Percentiles rank a stretch among this genome's conserved stretches.
Conservation (phyloP, 805 yeast species). For the Candida peoriensis region DNA sequence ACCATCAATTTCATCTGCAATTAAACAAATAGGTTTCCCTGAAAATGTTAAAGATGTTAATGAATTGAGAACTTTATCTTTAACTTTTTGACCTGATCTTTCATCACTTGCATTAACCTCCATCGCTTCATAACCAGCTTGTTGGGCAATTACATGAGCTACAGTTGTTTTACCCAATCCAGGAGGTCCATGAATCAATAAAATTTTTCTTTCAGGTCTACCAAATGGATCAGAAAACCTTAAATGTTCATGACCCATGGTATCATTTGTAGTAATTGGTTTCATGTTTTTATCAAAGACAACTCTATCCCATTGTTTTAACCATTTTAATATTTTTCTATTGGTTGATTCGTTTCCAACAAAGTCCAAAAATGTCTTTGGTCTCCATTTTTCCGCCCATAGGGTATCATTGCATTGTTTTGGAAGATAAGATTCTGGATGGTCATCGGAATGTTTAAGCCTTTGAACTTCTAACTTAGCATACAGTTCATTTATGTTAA, state of each 20-base stretch:
- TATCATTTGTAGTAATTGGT: conserved; percentile 17
- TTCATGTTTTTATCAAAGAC: conserved; percentile 44
- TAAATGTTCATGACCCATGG: not conserved
- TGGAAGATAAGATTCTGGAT: conserved; percentile 3
- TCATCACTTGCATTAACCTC: conserved; percentile 89
- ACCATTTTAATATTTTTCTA: conserved; percentile 55
- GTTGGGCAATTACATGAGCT: conserved; percentile 79
- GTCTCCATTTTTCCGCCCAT: conserved; percentile 68
- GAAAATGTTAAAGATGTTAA: conserved; percentile 60
- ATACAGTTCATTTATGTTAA: conserved; percentile 32
- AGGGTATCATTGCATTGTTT: conserved; percentile 13
- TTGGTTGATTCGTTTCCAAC: conserved; percentile 67
- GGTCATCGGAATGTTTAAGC: conserved; percentile 7
- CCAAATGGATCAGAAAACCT: conserved; percentile 41
- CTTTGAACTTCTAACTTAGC: conserved; percentile 27
- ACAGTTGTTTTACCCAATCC: conserved; percentile 84
- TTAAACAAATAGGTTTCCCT: conserved; percentile 72
- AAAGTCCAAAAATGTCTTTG: conserved; percentile 56
- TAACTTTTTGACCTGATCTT: conserved; percentile 53
- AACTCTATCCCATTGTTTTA: conserved; percentile 59
- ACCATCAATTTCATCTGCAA: conserved; percentile 90
- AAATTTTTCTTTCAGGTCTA: conserved; percentile 56
- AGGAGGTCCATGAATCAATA: conserved; percentile 85
- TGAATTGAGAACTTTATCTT: conserved; percentile 55
- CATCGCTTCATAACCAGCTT: conserved; percentile 71